Evolutionary conservation across 1,284 basidiomycete species (phyloP), one percentile per base, ranked within the genome.

Genomic region (Bjerkandera adusta): DNA sequence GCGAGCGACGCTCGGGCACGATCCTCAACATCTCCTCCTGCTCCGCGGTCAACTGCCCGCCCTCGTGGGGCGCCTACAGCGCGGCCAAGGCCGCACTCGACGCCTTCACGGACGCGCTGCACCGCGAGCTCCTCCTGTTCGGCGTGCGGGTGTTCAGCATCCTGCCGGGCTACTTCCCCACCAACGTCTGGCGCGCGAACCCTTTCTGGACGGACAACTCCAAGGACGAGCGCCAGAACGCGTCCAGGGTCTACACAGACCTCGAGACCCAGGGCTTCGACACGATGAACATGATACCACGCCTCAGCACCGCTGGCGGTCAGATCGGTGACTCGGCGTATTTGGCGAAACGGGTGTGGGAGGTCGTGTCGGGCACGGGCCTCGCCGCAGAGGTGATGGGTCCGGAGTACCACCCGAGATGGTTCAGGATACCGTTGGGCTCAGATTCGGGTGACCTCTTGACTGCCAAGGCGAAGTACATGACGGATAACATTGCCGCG

Each of bases 101-200:
- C 30, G 50, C 57, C 5, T 56, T 64, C 45, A 55, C 62, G n/a
- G 66, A 68, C 21, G 42, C 56, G 1, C 56, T 66, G 25, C 49
- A 49, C 7, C 37, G 24, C 15, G 65, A 68, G 47, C 46, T 65
- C 38, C 58, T 52, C 11, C 56, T 58, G 10, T 63, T 54, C 45
- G 54, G 54, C 38, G 58, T 67, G 33, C 57, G 56, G 26, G 62
- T 57, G 13, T 41, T 59, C 25, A 55, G 56, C 38, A 49, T 68
- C 45, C 42, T 53, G 26, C 63, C 64, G 1, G 64, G 65, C 7
- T 60, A 56, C 52, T 66, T 67, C 53, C 57, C 57, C n/a, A 64
- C 63, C 13, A 57, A 56, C 45, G 58, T 62, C 49, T 46, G 63
- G 33, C 32, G 47, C 21, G 35, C 48, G 16, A 51, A 61, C 13